These are phyloP conservation scores for Licmophora abbreviata DNA, from an alignment of 108 stramenopile genomes.

Conservation along the genomic window DNA sequence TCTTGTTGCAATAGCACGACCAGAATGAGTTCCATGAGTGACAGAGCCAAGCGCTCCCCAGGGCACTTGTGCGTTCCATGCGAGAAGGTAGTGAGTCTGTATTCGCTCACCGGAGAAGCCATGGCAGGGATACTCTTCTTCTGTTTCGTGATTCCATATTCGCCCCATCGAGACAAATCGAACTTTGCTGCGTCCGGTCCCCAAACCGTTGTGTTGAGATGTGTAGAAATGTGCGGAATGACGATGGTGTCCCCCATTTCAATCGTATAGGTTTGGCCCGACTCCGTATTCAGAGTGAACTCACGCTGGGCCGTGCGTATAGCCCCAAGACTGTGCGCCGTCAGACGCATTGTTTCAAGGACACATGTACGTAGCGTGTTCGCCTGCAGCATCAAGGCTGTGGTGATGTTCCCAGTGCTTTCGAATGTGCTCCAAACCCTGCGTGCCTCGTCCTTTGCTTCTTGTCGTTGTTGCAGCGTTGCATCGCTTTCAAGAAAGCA, in stretches of 20 bases:
- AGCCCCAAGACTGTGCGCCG: conserved; percentile 45
- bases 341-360: conserved; percentile 37
- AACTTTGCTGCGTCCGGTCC: background rate
- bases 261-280: conserved; percentile 8
- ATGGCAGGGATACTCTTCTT: too few species aligned
- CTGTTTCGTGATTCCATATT: background rate
- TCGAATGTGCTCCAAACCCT: background rate
- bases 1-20: conserved; percentile 28
- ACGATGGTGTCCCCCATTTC: conserved; percentile 29
- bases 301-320: conserved; percentile 20
- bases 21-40: conserved; percentile 19
- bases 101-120: conserved; percentile 11
- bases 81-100: conserved; percentile 36
- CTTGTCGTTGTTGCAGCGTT: background rate
- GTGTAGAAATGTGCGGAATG: conserved; percentile 26
- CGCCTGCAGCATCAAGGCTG: background rate
- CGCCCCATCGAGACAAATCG: conserved; percentile 1
- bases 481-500: conserved; percentile 16
- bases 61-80: conserved; percentile 52
- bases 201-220: conserved; percentile 18
- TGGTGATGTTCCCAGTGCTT: background rate
- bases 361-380: conserved; percentile 14
- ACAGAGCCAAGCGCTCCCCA: conserved; percentile 30
- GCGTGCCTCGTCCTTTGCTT: background rate
- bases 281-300: conserved; percentile 6